These are phyloP conservation scores for Trichoderma citrinoviride DNA, from an alignment of 2,329 filamentous ascomycete genomes.

Conservation along the genomic window DNA sequence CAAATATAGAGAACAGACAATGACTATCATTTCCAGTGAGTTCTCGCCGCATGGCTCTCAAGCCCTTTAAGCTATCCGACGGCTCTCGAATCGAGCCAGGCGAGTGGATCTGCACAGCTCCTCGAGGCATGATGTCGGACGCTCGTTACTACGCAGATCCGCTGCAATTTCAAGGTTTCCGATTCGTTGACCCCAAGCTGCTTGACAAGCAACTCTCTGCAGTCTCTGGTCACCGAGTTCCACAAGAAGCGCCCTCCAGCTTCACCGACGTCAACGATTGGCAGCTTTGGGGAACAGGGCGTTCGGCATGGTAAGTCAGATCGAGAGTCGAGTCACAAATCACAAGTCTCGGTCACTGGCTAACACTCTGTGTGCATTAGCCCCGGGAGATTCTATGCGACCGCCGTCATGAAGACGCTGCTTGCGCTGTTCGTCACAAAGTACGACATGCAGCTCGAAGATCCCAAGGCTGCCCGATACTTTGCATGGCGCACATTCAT, in stretches of 20 bases:
- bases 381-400: conserved; percentile 5
- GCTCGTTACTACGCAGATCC: background rate
- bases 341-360: background rate
- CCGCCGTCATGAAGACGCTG: conserved; percentile 3
- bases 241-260: conserved; percentile 2
- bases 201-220: background rate
- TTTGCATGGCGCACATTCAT: conserved; percentile 10
- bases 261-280: conserved; percentile 1
- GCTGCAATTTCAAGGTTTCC: conserved; percentile 1
- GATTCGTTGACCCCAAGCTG: background rate
- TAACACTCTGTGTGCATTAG: background rate
- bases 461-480: background rate
- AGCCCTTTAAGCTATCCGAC: background rate
- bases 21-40: background rate
- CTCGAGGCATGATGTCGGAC: conserved; percentile 6
- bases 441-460: conserved; percentile 4
- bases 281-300: conserved; percentile 15
- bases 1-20: background rate
- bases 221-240: background rate
- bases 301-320: conserved; percentile 7
- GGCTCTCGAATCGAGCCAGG: background rate
- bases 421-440: background rate
- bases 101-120: conserved; percentile 9
- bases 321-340: background rate
- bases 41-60: conserved; percentile 14